Evolutionary conservation across 169 alveolate genomes (phyloP).

Genomic region (Plasmodium reichenowi): DNA sequence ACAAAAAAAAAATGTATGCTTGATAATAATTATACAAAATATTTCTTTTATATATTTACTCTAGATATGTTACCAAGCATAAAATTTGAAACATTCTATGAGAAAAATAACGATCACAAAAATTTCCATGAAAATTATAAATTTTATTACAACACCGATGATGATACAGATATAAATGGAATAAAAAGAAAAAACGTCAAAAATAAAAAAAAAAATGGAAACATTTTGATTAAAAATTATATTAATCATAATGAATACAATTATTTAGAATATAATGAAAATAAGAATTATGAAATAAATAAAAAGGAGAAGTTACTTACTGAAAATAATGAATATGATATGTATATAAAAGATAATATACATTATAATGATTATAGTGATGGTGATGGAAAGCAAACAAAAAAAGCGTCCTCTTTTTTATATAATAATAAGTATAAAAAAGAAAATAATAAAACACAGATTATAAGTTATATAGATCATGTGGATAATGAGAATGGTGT

Average conservation of each 20-base stretch:
- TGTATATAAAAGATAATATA: background rate
- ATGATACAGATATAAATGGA: conserved; percentile 1
- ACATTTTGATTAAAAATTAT: background rate
- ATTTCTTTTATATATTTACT: conserved; percentile 71
- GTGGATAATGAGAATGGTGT: background rate
- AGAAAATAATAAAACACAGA: too few species aligned
- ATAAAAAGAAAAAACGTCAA: background rate
- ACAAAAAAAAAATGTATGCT: too few species aligned
- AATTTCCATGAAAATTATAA: background rate
- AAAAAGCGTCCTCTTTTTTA: background rate
- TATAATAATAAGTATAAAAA: too few species aligned
- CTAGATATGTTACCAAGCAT: conserved; percentile 56
- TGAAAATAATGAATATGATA: background rate
- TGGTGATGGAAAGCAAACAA: background rate
- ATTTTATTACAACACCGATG: conserved; percentile 6
- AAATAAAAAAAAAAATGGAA: too few species aligned
- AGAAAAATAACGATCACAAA: background rate
- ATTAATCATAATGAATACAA: background rate
- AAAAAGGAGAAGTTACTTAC: background rate
- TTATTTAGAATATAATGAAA: background rate
- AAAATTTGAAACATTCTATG: conserved; percentile 57
- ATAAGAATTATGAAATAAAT: background rate
- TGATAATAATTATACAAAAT: conserved; percentile 9
- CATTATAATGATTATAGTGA: background rate
- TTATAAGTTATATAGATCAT: too few species aligned